A percentile compares a stretch with the other conserved stretches of the same genome.
phyloP scores from a whole-genome alignment of 352 stramenopile species.

The Pythium monospermum region DNA sequence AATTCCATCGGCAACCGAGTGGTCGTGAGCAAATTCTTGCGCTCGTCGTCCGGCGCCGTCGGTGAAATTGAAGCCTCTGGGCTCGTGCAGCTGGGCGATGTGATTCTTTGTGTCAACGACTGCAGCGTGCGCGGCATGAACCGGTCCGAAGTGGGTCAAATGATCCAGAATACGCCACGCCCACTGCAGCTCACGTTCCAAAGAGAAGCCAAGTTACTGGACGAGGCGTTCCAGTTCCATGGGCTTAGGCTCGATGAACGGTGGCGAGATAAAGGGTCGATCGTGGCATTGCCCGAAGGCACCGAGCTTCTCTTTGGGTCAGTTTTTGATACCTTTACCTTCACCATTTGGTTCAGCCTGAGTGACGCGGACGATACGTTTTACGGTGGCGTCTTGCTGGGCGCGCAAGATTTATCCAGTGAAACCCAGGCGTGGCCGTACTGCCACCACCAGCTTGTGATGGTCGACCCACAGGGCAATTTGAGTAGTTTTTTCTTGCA shows the following conservation, averaged over 20 bases:
- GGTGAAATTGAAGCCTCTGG: conserved; percentile 73
- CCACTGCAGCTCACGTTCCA: conserved; percentile 60
- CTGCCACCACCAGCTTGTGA: conserved; percentile 51
- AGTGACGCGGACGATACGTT: conserved; percentile 47
- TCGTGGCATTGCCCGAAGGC: conserved; percentile 37
- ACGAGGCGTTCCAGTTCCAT: conserved; percentile 52
- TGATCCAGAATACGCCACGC: conserved; percentile 50
- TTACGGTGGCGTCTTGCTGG: conserved; percentile 52
- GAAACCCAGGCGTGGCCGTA: conserved; percentile 46
- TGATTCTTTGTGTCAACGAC: conserved; percentile 62
- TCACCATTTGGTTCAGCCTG: conserved; percentile 70
- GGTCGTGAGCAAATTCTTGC: conserved; percentile 70
- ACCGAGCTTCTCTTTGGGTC: conserved; percentile 34
- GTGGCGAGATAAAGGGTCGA: conserved; percentile 55
- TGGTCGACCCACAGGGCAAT: conserved; percentile 53
- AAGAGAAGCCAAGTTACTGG: conserved; percentile 40
- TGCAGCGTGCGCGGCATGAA: conserved; percentile 52
- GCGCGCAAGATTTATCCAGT: conserved; percentile 48
- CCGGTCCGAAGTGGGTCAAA: conserved; percentile 50
- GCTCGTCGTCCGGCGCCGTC: conserved; percentile 40
- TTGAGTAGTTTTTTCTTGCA: conserved; percentile 55
- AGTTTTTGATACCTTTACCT: conserved; percentile 32
- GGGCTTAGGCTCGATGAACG: conserved; percentile 41
- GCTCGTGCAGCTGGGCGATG: conserved; percentile 47
- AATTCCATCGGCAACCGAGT: conserved; percentile 68